Evolutionary conservation across 1,139 yeast genomes (phyloP).

Genomic region (Kodamaea suecica): DNA sequence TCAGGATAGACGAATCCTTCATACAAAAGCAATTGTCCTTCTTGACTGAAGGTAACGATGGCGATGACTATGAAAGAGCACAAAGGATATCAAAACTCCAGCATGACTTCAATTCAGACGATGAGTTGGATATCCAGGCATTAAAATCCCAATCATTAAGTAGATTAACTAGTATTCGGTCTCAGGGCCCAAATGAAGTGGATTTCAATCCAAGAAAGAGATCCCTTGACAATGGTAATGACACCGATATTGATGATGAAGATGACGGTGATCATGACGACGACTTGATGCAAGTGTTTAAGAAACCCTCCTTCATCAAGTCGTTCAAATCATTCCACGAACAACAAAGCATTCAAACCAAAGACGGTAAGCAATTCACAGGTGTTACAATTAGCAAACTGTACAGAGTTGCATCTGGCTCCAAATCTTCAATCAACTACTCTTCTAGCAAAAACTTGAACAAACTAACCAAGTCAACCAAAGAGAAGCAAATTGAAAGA

Average conservation of each 20-base stretch:
- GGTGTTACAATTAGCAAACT: constrained; percentile 58
- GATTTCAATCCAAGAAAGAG: constrained; percentile 15
- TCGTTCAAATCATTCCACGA: constrained; percentile 44
- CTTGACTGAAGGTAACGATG: constrained; percentile 39
- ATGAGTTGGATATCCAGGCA: constrained; percentile 42
- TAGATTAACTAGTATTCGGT: constrained; percentile 24
- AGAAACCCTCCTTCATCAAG: constrained; percentile 47
- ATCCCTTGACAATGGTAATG: constrained; percentile 8
- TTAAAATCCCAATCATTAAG: constrained; percentile 49
- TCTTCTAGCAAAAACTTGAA: constrained; percentile 36
- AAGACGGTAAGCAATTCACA: constrained; percentile 41
- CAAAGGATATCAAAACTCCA: constrained; percentile 35
- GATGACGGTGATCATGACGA: constrained; percentile 33
- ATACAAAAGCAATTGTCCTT: constrained; percentile 67
- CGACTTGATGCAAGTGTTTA: constrained; percentile 36
- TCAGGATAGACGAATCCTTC: constrained; percentile 49
- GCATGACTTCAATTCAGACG: constrained; percentile 37
- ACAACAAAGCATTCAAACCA: constrained; percentile 33
- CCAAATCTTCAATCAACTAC: constrained; percentile 58
- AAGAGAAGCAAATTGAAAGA: constrained; percentile 29
- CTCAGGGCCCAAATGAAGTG: constrained; percentile 18
- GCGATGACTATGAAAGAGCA: constrained; percentile 30
- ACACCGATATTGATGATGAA: constrained; percentile 15
- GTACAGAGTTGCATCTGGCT: constrained; percentile 55
- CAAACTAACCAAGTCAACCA: constrained; percentile 24